Evolutionary conservation across 106 monocot species (phyloP), one percentile per base, ranked within the genome.

Genomic region (Triglochin maritima): DNA sequence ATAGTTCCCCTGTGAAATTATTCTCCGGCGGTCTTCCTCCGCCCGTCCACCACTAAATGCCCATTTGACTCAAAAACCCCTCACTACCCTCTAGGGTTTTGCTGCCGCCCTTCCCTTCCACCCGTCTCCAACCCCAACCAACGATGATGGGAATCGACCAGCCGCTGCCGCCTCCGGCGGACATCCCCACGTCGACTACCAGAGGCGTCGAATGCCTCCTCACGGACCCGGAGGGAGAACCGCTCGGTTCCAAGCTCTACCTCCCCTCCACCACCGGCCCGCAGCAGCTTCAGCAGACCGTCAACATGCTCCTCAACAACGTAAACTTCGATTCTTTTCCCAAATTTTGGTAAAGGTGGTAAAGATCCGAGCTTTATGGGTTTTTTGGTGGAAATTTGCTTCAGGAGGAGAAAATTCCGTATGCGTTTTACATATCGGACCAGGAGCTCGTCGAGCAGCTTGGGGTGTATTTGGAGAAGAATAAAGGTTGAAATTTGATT

Each of bases 391-490:
- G 46, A 50, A 9, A 17, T 57, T 43, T 64, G 54, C 50, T 51
- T n/a, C 45, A 96, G 95, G 95, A 88, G 71, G 95, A 96, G 45
- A 91, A 72, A 64, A 55, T 96, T 60, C 95, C 95, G 2, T 96
- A 96, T 77, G 79, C 87, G 64, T 96, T 96, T 78, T 96, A 88
- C 62, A 82, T 96, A 72, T 79, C 81, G 17, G 85, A 96, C 50
- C 78, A 96, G 69, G 95, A 90, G 74, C 90, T 96, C 56, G 79
- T 76, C 4, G 81, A 79, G 50, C 76, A 83, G 47, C 85, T 96
- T 56, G 85, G 83, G 4, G 44, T 64, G 13, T 96, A 83, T 72
- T 57, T 96, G 58, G 59, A 83, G 67, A 85, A 88, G 77, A 85
- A 87, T 43, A 82, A 96, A 78, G 87, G 95, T 84, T 10, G 16